phyloP scores from a whole-genome alignment of 2,329 filamentous ascomycete species.

The Blastomyces emzantsi region DNA sequence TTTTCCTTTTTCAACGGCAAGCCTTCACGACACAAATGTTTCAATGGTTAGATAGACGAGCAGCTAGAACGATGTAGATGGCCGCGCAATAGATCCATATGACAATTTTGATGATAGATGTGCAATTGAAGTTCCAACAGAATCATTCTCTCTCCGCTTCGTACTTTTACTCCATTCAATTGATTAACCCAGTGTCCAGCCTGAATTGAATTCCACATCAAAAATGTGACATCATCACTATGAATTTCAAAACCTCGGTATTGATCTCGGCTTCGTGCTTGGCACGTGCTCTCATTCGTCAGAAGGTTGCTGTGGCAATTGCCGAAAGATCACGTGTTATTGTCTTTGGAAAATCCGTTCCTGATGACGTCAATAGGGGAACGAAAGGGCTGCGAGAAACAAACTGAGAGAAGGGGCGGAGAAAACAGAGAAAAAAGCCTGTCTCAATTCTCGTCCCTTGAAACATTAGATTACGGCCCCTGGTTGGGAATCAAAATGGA shows the following conservation, averaged over 20 bases:
- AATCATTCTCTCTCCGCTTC: neutral
- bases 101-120: neutral
- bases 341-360: neutral
- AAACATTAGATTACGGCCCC: no score
- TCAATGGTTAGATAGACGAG: no score
- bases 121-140: neutral
- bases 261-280: neutral
- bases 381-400: no score
- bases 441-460: no score
- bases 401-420: no score
- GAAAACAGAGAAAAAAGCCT: no score
- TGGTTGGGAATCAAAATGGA: no score
- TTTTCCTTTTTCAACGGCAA: no score
- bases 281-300: neutral
- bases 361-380: neutral
- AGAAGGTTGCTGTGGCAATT: neutral
- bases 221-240: neutral
- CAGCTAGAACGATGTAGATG: neutral
- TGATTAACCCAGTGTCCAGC: neutral
- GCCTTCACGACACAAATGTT: no score
- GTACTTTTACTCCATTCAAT: neutral
- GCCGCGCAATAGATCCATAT: neutral
- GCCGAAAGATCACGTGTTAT: neutral
- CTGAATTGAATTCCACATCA: neutral
- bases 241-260: neutral